These are phyloP conservation scores for Brassica rapa DNA, from an alignment of 345 rosid species.

Conservation along the genomic window DNA sequence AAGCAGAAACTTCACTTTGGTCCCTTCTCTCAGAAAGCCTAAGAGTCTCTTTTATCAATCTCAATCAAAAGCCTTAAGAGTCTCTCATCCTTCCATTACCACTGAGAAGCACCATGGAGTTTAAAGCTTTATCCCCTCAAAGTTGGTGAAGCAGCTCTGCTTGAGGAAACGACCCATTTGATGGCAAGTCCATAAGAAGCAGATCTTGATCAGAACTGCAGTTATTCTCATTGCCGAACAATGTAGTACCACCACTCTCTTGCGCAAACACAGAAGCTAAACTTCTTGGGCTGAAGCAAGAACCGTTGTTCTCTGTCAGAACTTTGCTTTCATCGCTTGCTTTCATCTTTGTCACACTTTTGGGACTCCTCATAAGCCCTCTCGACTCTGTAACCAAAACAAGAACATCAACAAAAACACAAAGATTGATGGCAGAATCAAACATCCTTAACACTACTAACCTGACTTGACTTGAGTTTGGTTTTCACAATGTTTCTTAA, in stretches of 20 bases:
- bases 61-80: conserved; percentile 2
- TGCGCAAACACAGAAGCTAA: conserved; percentile 63
- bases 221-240: conserved; percentile 49
- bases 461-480: conserved; percentile 62
- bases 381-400: conserved; percentile 53
- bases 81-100: not conserved
- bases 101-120: conserved; percentile 18
- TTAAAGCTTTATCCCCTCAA: conserved; percentile 29
- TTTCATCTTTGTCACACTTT: conserved; percentile 55
- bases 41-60: conserved; percentile 16
- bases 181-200: conserved; percentile 76
- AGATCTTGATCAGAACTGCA: conserved; percentile 77
- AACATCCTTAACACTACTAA: conserved; percentile 31
- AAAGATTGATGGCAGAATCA: conserved; percentile 22
- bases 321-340: conserved; percentile 60
- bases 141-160: conserved; percentile 77
- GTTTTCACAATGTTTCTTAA: conserved; percentile 56
- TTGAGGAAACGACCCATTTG: conserved; percentile 78
- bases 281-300: conserved; percentile 77
- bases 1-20: conserved; percentile 35
- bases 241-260: conserved; percentile 41
- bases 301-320: conserved; percentile 54
- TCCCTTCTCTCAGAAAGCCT: conserved; percentile 22
- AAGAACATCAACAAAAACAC: conserved; percentile 24
- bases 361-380: conserved; percentile 65